Percentiles rank a stretch among this genome's conserved stretches.
These are phyloP conservation scores for Kwoniella pini DNA, from an alignment of 768 basidiomycete genomes.

Conservation along the genomic window DNA sequence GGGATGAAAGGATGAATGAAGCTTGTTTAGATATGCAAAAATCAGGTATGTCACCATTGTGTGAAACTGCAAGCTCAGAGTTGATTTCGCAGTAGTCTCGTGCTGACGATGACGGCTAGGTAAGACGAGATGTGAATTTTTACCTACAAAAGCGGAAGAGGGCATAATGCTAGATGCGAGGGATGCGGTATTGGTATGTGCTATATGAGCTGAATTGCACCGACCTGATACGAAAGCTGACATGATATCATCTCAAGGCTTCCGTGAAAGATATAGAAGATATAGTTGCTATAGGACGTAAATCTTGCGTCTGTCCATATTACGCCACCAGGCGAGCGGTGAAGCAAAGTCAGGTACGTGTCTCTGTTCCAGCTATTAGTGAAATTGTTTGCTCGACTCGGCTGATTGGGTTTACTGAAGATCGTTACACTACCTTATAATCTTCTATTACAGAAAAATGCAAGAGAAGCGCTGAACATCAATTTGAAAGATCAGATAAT, in stretches of 20 bases:
- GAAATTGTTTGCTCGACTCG: no score
- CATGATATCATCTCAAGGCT: conserved; percentile 60
- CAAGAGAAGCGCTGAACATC: conserved; percentile 84
- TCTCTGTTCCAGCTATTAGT: neutral
- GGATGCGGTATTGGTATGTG: conserved; percentile 76
- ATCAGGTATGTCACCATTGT: no score
- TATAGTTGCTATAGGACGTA: conserved; percentile 70
- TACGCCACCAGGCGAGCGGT: conserved; percentile 87
- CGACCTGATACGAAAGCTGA: neutral
- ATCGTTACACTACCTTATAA: conserved; percentile 93
- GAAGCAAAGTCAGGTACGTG: conserved; percentile 78
- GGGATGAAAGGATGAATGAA: conserved; percentile 70
- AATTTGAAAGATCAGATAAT: conserved; percentile 80
- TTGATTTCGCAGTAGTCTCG: conserved; percentile 2
- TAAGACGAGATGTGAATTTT: conserved; percentile 69
- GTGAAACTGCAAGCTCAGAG: no score
- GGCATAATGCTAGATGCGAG: conserved; percentile 73
- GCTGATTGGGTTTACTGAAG: conserved; percentile 56
- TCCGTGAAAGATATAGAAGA: conserved; percentile 93
- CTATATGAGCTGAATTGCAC: neutral
- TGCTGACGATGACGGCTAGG: conserved; percentile 8
- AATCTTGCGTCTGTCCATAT: conserved; percentile 79
- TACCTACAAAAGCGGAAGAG: conserved; percentile 73
- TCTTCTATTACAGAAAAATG: conserved; percentile 75
- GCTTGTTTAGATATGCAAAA: conserved; percentile 77